Conservation (phyloP, 2,329 filamentous ascomycete genomes). For the Pseudocercospora fuligena region DNA sequence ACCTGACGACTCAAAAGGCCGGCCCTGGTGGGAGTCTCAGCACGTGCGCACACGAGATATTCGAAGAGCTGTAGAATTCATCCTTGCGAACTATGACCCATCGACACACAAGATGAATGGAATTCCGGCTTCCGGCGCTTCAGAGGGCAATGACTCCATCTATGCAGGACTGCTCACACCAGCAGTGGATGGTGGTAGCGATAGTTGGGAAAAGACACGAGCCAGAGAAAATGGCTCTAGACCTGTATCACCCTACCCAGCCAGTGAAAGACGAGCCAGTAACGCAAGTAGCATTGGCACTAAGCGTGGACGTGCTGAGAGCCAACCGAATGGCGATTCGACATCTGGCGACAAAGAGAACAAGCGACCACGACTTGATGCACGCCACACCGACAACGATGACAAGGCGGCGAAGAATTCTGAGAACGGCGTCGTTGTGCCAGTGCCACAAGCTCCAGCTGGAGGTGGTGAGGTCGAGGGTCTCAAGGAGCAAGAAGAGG, state of each 20-base stretch:
- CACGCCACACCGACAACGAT: slow-evolving; percentile 7
- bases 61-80: slow-evolving; percentile 72
- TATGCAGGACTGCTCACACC: slow-evolving; percentile 52
- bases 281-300: slow-evolving; percentile 37
- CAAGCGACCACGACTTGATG: slow-evolving; percentile 28
- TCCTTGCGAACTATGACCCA: slow-evolving; percentile 63
- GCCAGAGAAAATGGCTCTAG: slow-evolving; percentile 31
- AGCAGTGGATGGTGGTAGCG: slow-evolving; percentile 35
- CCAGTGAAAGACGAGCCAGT: slow-evolving; percentile 39
- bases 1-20: slow-evolving; percentile 71
- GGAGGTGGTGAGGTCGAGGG: slow-evolving; percentile 20
- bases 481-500: slow-evolving; percentile 32
- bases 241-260: slow-evolving; percentile 31
- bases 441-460: slow-evolving; percentile 18
- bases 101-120: slow-evolving; percentile 42
- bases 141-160: slow-evolving; percentile 48
- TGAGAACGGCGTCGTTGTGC: slow-evolving; percentile 15
- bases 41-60: slow-evolving; percentile 74
- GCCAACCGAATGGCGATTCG: slow-evolving; percentile 30
- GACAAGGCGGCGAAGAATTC: slow-evolving; percentile 15
- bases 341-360: slow-evolving; percentile 23
- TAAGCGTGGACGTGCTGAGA: slow-evolving; percentile 38
- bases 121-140: slow-evolving; percentile 35
- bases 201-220: slow-evolving; percentile 41
- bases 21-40: slow-evolving; percentile 85